Percentiles rank a stretch among this genome's conserved stretches.
These are phyloP conservation scores for Pleurotus pulmonarius DNA, from an alignment of 768 basidiomycete genomes.

Conservation along the genomic window DNA sequence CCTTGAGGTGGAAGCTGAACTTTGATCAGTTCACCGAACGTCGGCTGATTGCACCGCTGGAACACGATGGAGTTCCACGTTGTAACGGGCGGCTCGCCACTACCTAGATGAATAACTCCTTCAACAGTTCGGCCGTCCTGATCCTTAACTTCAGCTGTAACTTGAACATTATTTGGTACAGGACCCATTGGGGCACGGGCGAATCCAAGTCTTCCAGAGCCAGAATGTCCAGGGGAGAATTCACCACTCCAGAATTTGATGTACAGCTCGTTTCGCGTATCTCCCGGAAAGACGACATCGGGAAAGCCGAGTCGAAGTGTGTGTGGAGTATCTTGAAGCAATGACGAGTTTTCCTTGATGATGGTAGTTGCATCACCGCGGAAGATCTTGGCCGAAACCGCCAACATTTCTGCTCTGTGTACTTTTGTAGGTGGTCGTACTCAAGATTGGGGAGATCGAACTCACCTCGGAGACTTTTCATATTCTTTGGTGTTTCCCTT, in stretches of 20 bases:
- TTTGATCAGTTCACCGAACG: slow-evolving; percentile 92
- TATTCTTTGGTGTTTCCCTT: slow-evolving; percentile 72
- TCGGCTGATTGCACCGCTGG: slow-evolving; percentile 81
- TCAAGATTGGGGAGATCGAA: slow-evolving; percentile 2
- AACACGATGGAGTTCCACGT: slow-evolving; percentile 92
- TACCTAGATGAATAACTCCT: slow-evolving; percentile 74
- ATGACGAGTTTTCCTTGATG: slow-evolving; percentile 77
- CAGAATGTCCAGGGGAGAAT: slow-evolving; percentile 56
- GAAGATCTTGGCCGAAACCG: slow-evolving; percentile 82
- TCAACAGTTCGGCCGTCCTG: slow-evolving; percentile 66
- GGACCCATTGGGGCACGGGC: slow-evolving; percentile 54
- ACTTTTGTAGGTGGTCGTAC: slow-evolving; percentile 4
- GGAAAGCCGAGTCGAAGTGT: slow-evolving; percentile 91
- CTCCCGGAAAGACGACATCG: slow-evolving; percentile 92
- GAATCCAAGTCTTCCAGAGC: slow-evolving; percentile 55
- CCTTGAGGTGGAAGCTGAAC: slow-evolving; percentile 67
- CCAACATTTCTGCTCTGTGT: slow-evolving; percentile 78
- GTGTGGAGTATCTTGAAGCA: slow-evolving; percentile 77
- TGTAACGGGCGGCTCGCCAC: slow-evolving; percentile 77
- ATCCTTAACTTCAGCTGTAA: slow-evolving; percentile 84
- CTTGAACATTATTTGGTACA: slow-evolving; percentile 72
- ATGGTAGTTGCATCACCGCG: slow-evolving; percentile 77
- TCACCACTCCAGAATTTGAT: slow-evolving; percentile 95
- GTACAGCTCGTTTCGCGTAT: slow-evolving; percentile 91
- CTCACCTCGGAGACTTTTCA: slow-evolving; percentile 77